Conservation (phyloP, 1,139 yeast genomes). For the Hansenula lynferdii region DNA sequence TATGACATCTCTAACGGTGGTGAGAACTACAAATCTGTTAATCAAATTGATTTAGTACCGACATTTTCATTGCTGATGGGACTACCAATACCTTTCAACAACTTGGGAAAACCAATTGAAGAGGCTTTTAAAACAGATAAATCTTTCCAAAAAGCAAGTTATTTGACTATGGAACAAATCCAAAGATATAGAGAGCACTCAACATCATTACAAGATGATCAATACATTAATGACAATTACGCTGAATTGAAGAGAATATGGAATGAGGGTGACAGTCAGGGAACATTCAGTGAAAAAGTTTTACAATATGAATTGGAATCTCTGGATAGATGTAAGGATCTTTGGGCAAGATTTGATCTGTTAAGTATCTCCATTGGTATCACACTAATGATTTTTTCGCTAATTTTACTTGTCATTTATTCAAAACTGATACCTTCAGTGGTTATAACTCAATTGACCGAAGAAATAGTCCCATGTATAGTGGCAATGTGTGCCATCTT, state of each 20-base stretch:
- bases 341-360: constrained; percentile 88
- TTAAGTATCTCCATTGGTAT: constrained; percentile 64
- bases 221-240: constrained; percentile 25
- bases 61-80: constrained; percentile 77
- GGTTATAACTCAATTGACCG: constrained; percentile 68
- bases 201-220: constrained; percentile 31
- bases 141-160: constrained; percentile 34
- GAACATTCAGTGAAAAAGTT: constrained; percentile 8
- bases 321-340: constrained; percentile 61
- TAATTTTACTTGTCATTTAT: constrained; percentile 54
- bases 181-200: constrained; percentile 40
- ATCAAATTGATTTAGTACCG: constrained; percentile 91
- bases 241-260: constrained; percentile 14
- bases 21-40: constrained; percentile 50
- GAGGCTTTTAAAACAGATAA: constrained; percentile 44
- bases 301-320: constrained; percentile 50
- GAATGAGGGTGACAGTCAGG: constrained; percentile 11
- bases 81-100: constrained; percentile 89
- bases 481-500: constrained; percentile 61
- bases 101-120: constrained; percentile 82
- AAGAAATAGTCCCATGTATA: constrained; percentile 66
- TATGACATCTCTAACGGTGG: constrained; percentile 50
- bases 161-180: constrained; percentile 54
- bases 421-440: constrained; percentile 79
- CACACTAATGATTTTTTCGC: constrained; percentile 45